phyloP scores from a whole-genome alignment of 257 asterid genomes.

The Solanum tacnaense region DNA sequence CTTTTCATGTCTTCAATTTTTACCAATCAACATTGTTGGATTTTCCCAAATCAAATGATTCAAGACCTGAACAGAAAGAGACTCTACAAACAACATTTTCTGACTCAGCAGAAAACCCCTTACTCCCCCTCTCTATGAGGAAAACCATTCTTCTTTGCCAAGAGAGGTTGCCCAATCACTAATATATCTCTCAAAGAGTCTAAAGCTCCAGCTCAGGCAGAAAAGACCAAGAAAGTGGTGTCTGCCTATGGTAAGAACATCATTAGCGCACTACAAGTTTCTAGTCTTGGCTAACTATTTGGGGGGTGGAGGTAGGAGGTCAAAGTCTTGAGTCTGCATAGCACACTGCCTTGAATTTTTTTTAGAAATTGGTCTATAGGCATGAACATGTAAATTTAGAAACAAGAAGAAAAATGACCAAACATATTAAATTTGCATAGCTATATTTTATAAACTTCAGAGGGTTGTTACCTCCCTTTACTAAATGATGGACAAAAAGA shows the following conservation, averaged over 20 bases:
- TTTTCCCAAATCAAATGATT: background rate
- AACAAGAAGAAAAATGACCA: background rate
- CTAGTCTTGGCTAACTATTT: background rate
- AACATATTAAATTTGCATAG: background rate
- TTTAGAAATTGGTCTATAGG: background rate
- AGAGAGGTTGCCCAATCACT: background rate
- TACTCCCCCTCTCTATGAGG: background rate
- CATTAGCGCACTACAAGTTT: background rate
- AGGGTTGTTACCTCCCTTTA: background rate
- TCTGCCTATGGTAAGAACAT: background rate
- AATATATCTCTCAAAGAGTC: background rate
- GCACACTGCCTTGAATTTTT: background rate
- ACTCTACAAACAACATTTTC: background rate
- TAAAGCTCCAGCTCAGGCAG: background rate
- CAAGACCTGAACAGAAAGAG: background rate
- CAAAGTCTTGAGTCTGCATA: background rate
- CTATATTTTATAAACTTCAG: background rate
- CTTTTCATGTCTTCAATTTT: background rate
- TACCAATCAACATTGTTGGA: background rate
- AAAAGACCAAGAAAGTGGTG: background rate
- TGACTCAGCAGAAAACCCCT: background rate
- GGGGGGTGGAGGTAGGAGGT: background rate
- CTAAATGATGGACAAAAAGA: background rate
- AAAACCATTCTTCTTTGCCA: background rate
- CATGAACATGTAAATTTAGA: background rate